Conservation (phyloP, 768 basidiomycete species). For the Leucosporidium scottii region DNA sequence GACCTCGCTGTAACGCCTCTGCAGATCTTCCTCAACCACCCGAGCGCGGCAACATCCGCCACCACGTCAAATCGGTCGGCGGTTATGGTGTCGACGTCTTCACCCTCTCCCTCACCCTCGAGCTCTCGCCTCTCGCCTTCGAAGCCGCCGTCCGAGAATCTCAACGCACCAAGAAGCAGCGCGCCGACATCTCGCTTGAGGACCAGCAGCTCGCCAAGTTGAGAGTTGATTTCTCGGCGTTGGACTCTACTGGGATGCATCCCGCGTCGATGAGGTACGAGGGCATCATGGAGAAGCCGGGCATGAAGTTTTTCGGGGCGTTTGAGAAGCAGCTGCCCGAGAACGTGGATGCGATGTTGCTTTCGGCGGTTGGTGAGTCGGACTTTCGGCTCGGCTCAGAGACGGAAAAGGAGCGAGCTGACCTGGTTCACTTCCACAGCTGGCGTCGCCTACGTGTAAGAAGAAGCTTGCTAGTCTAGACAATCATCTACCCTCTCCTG, state of each 20-base stretch:
- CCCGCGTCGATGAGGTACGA: constrained; percentile 55
- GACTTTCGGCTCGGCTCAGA: background rate
- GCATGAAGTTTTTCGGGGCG: constrained; percentile 66
- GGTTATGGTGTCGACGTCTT: constrained; percentile 71
- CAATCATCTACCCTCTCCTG: background rate
- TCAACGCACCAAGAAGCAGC: constrained; percentile 38
- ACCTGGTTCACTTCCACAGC: background rate
- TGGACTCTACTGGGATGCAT: constrained; percentile 80
- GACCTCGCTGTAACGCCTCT: background rate
- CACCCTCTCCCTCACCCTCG: constrained; percentile 63
- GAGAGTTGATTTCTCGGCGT: constrained; percentile 62
- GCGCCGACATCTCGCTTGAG: constrained; percentile 19
- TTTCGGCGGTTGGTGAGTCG: constrained; percentile 19
- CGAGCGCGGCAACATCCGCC: constrained; percentile 61
- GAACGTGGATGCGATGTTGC: constrained; percentile 49
- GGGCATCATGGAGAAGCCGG: constrained; percentile 46
- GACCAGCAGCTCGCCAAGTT: constrained; percentile 41
- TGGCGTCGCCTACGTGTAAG: constrained; percentile 1
- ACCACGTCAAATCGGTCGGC: constrained; percentile 66
- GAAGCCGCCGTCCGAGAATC: constrained; percentile 14
- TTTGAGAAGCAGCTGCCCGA: constrained; percentile 69
- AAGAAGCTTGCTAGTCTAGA: constrained; percentile 1
- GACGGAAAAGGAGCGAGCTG: background rate
- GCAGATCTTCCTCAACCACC: constrained; percentile 51
- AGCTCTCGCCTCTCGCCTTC: constrained; percentile 44